Percentiles rank a stretch among this genome's conserved stretches.
phyloP scores from a whole-genome alignment of 345 rosid genomes.

The Salix dunnii region DNA sequence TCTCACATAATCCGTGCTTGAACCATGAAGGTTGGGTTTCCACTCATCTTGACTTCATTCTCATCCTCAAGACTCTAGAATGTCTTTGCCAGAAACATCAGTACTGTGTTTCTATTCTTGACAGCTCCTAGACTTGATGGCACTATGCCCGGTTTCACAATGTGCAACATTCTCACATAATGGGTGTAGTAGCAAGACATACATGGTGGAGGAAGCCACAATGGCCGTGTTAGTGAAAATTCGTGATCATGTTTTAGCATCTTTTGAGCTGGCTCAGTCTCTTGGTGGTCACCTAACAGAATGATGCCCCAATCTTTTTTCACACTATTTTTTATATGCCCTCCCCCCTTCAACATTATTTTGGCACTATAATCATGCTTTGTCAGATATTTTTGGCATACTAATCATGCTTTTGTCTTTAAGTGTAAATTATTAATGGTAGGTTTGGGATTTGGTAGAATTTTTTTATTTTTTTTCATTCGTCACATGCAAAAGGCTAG shows the following conservation, averaged over 20 bases:
- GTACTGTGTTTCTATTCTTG: background rate
- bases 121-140: background rate
- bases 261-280: background rate
- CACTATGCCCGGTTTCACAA: no score
- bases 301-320: background rate
- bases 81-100: background rate
- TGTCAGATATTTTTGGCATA: background rate
- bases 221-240: background rate
- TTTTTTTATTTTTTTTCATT: background rate
- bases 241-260: background rate
- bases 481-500: background rate
- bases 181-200: no score
- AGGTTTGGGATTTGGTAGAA: background rate
- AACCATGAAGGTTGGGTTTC: background rate
- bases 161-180: background rate
- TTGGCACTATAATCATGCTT: background rate
- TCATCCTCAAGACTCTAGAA: background rate
- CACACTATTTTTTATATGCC: background rate
- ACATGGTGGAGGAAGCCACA: background rate
- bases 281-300: background rate
- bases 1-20: conserved; percentile 8
- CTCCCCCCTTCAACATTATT: background rate
- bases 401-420: background rate
- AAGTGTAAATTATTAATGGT: background rate
- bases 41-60: background rate